A percentile compares a stretch with the other conserved stretches of the same genome.
phyloP scores from a whole-genome alignment of 331 rosid species.

The Pyrus hybrid region DNA sequence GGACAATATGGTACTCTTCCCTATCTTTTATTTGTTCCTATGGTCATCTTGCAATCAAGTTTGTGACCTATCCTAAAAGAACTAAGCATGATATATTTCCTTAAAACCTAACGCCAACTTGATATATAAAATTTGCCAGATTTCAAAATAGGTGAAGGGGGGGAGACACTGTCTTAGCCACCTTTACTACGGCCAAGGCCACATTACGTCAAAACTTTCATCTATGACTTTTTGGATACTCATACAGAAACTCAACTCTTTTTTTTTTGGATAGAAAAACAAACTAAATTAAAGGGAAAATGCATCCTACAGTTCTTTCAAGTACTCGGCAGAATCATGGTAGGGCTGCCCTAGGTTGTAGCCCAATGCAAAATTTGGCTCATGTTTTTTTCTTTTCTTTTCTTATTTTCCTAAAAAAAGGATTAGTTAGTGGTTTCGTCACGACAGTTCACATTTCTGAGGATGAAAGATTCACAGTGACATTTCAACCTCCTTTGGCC shows the following conservation, averaged over 20 bases:
- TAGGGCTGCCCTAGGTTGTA: neutral
- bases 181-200: too few relatives aligned
- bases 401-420: rapidly evolving
- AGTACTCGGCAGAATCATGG: too few relatives aligned
- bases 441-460: rapidly evolving
- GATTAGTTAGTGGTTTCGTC: rapidly evolving
- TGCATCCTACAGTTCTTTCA: neutral
- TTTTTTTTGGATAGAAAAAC: too few relatives aligned
- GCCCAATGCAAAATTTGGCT: neutral
- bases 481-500: rapidly evolving
- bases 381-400: too few relatives aligned
- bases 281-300: neutral
- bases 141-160: neutral
- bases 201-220: neutral
- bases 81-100: too few relatives aligned
- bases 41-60: neutral
- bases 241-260: neutral
- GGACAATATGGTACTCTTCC: neutral
- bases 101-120: too few relatives aligned
- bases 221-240: neutral
- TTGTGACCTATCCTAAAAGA: neutral
- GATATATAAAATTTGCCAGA: too few relatives aligned
- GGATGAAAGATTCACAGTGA: rapidly evolving
- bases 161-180: neutral
- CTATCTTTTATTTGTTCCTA: neutral